Evolutionary conservation across 1,284 basidiomycete species (phyloP).

Genomic region (Athelia psychrophila): DNA sequence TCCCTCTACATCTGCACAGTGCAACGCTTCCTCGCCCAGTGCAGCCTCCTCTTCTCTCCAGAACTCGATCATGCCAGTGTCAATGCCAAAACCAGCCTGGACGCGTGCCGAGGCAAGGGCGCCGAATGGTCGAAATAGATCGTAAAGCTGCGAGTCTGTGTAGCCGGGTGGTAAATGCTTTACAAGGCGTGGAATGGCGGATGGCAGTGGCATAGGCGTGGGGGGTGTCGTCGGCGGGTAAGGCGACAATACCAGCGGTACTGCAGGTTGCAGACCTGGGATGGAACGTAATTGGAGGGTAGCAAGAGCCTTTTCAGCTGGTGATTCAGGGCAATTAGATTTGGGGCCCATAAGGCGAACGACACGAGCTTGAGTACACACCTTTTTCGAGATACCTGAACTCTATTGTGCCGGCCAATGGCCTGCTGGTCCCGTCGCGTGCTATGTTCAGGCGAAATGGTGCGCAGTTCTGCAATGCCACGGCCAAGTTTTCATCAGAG

Average conservation of each 20-base stretch:
- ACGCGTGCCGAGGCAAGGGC: slow-evolving; percentile 68
- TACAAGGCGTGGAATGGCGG: slow-evolving; percentile 70
- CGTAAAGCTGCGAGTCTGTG: slow-evolving; percentile 76
- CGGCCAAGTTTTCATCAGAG: slow-evolving; percentile 70
- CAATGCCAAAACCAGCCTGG: slow-evolving; percentile 68
- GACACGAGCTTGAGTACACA: slow-evolving; percentile 29
- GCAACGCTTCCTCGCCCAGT: slow-evolving; percentile 73
- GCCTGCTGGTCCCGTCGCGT: slow-evolving; percentile 52
- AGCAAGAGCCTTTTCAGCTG: slow-evolving; percentile 87
- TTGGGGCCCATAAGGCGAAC: slow-evolving; percentile 6
- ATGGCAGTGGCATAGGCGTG: slow-evolving; percentile 68
- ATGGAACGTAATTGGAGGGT: slow-evolving; percentile 76
- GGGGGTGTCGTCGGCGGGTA: slow-evolving; percentile 71
- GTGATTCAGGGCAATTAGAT: slow-evolving; percentile 11
- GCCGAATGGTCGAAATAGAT: slow-evolving; percentile 70
- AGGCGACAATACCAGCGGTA: slow-evolving; percentile 66
- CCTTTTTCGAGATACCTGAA: slow-evolving; percentile 79
- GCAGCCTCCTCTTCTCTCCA: slow-evolving; percentile 87
- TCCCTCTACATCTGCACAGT: slow-evolving; percentile 77
- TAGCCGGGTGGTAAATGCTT: slow-evolving; percentile 71
- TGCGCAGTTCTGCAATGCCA: slow-evolving; percentile 66
- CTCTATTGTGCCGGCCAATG: slow-evolving; percentile 68
- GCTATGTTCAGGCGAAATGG: slow-evolving; percentile 75
- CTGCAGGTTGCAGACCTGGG: slow-evolving; percentile 50
- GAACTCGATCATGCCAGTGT: slow-evolving; percentile 79